phyloP scores from a whole-genome alignment of 2,329 filamentous ascomycete genomes.

The Fusarium globosum region DNA sequence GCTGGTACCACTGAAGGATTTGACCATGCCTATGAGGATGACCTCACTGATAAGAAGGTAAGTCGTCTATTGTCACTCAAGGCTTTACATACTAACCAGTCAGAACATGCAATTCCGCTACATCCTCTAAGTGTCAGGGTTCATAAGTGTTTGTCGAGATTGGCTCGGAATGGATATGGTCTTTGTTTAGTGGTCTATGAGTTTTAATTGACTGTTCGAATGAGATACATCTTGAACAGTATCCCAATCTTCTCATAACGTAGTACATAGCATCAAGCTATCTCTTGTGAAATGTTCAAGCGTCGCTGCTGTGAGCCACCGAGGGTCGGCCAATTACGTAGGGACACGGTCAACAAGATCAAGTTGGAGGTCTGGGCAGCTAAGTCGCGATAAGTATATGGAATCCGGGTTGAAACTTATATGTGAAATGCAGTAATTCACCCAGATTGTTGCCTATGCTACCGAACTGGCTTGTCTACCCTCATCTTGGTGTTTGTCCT shows the following conservation, averaged over 20 bases:
- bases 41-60: constrained; percentile 58
- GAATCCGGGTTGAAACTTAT: accelerated
- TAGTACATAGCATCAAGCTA: not conserved
- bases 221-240: accelerated
- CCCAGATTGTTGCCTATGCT: too few species aligned
- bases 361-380: too few species aligned
- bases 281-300: too few species aligned
- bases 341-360: too few species aligned
- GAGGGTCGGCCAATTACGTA: too few species aligned
- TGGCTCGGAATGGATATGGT: not conserved
- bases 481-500: too few species aligned
- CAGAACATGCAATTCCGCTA: constrained; percentile 39
- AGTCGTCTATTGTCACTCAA: not conserved
- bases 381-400: too few species aligned
- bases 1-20: constrained; percentile 58
- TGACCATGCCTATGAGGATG: constrained; percentile 64
- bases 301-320: too few species aligned
- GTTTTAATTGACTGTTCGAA: not conserved
- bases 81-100: not conserved
- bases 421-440: too few species aligned
- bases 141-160: accelerated
- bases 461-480: too few species aligned
- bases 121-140: not conserved
- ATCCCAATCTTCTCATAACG: accelerated
- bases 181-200: not conserved